Evolutionary conservation across 1,284 basidiomycete species (phyloP).

Genomic region (Sphaerobolus stellatus): DNA sequence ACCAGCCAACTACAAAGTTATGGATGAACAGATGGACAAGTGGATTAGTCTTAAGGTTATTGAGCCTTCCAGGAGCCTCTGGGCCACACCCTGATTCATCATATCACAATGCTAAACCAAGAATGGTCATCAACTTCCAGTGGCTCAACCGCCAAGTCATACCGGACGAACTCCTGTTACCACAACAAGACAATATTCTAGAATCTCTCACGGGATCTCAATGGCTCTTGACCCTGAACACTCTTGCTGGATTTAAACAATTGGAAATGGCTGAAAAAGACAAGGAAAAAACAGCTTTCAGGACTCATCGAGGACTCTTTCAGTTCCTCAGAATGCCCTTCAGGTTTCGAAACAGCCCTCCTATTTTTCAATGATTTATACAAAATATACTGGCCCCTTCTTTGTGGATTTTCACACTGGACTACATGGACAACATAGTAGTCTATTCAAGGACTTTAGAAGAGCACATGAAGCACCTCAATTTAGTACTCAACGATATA

Average conservation of each 20-base stretch:
- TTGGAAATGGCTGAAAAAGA: slow-evolving; percentile 22
- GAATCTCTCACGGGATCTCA: no score
- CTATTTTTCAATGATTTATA: slow-evolving; percentile 40
- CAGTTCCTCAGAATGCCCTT: slow-evolving; percentile 6
- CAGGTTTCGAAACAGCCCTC: slow-evolving; percentile 4
- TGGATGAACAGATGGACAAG: no score
- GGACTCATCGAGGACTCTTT: slow-evolving; percentile 27
- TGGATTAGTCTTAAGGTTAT: no score
- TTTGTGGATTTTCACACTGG: slow-evolving; percentile 25
- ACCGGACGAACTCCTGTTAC: no score
- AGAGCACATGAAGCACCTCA: slow-evolving; percentile 19
- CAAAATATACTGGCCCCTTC: slow-evolving; percentile 36
- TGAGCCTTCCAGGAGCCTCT: no score
- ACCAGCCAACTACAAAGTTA: no score
- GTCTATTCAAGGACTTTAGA: slow-evolving; percentile 17
- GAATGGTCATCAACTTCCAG: no score
- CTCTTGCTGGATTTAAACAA: slow-evolving; percentile 33
- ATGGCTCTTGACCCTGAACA: slow-evolving; percentile 29
- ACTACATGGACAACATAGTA: slow-evolving; percentile 26
- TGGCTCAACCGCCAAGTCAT: no score
- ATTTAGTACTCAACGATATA: slow-evolving; percentile 19
- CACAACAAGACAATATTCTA: no score
- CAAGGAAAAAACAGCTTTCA: slow-evolving; percentile 27
- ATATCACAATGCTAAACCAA: no score
- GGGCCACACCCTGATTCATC: no score